Evolutionary conservation across 768 basidiomycete genomes (phyloP).

Genomic region (Leccinum uliginosum): DNA sequence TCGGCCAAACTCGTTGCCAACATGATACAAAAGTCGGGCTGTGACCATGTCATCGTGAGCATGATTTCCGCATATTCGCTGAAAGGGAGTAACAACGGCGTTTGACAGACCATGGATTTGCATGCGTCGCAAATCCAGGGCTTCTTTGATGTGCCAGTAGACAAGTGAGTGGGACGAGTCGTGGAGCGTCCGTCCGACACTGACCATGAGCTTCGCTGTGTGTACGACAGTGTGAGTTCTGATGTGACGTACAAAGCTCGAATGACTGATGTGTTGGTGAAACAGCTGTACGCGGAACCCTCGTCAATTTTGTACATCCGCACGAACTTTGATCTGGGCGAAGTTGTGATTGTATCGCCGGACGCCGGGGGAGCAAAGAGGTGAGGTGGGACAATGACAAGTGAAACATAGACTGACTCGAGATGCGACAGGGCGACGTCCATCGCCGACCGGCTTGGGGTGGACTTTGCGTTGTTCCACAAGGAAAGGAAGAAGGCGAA

Average conservation of each 20-base stretch:
- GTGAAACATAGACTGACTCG: slow-evolving; percentile 14
- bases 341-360: slow-evolving; percentile 94
- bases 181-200: slow-evolving; percentile 1
- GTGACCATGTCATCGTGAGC: slow-evolving; percentile 95
- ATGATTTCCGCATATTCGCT: neutral
- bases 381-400: slow-evolving; percentile 36
- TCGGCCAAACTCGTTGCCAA: slow-evolving; percentile 98
- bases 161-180: slow-evolving; percentile 71
- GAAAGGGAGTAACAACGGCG: slow-evolving; percentile 3
- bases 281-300: slow-evolving; percentile 90
- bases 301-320: slow-evolving; percentile 94
- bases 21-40: slow-evolving; percentile 88
- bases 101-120: slow-evolving; percentile 87
- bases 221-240: slow-evolving; percentile 45
- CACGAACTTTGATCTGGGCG: slow-evolving; percentile 76
- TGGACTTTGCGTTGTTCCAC: slow-evolving; percentile 99
- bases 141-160: slow-evolving; percentile 99
- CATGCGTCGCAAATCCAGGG: slow-evolving; percentile 99
- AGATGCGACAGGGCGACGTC: slow-evolving; percentile 75
- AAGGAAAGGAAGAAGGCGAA: slow-evolving; percentile 98
- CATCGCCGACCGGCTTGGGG: slow-evolving; percentile 91
- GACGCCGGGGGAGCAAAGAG: slow-evolving; percentile 98
- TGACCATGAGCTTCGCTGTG: slow-evolving; percentile 11
- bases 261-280: slow-evolving; percentile 17
- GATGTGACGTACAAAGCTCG: neutral